Base-by-base conservation (phyloP, 495 filamentous ascomycete genomes). In the Evernia prunastri region DNA sequence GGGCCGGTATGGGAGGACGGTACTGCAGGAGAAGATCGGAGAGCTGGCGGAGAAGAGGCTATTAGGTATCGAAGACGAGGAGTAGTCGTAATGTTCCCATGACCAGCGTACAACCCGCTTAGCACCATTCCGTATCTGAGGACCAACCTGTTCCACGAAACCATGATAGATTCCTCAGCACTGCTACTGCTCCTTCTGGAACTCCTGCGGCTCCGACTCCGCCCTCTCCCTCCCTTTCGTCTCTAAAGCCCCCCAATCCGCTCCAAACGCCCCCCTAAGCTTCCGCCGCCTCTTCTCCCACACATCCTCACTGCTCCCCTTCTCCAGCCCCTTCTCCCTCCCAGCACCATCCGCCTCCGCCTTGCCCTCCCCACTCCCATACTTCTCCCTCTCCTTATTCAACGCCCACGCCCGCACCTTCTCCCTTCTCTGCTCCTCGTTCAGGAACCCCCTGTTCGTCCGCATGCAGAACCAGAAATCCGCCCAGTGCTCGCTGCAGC, bases 381-480 rank as follows among this genome's bases (percentile, higher is more conserved):
- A 91, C 75, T 89, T 89, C 69, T 77, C 80, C 51, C 59, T 59
- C 59, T 85, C 85, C 76, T 88, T 90, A 75, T 86, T 81, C 62
- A 80, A 80, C 74, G 95, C 91, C 73, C 87, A 83, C 47, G 84
- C 87, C 64, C 79, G 76, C 58, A 98, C 83, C 65, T 80, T 81
- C 61, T 77, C 79, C 66, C 78, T 81, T 67, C 80, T 79, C 68
- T 79, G 67, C 40, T 80, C 73, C 2, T 80, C 77, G 7, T 74
- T 49, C 67, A 68, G 73, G 47, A 72, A 81, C 74, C 49, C 72
- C 68, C 76, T 68, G 36, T 84, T 82, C n/a, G 86, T 86, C 62
- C 88, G 86, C 90, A 98, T 96, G 79, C 94, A 98, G 76, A 96
- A 89, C 86, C 93, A 91, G 78, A 94, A 97, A 73, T 93, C 87